phyloP scores from a whole-genome alignment of 441 rosid genomes.

The Euphorbia schlechtendalii region DNA sequence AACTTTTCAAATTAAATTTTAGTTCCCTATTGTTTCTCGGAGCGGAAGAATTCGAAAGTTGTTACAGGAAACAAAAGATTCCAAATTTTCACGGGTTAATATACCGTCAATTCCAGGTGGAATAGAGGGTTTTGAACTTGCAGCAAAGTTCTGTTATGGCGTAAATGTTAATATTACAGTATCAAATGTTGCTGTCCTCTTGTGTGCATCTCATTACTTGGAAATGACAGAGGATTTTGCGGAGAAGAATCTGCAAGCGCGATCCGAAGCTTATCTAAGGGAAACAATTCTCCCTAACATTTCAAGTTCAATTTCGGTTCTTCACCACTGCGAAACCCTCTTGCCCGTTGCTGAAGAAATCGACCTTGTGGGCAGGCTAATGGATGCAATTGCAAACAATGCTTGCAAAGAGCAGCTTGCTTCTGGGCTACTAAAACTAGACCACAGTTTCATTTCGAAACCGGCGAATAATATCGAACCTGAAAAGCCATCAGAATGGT shows the following conservation, averaged over 20 bases:
- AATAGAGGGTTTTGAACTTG: slow-evolving; percentile 77
- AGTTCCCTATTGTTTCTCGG: slow-evolving; percentile 88
- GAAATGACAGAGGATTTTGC: slow-evolving; percentile 85
- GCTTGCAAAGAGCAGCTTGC: slow-evolving; percentile 96
- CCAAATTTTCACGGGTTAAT: slow-evolving; percentile 49
- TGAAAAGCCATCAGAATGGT: slow-evolving; percentile 81
- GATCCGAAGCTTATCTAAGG: slow-evolving; percentile 57
- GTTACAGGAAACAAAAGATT: slow-evolving; percentile 58
- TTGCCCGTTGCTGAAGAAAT: slow-evolving; percentile 72
- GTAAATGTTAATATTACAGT: slow-evolving; percentile 56
- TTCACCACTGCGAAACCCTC: slow-evolving; percentile 69
- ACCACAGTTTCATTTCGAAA: slow-evolving; percentile 52
- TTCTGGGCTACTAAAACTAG: slow-evolving; percentile 80
- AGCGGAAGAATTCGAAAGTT: slow-evolving; percentile 77
- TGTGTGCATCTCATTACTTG: slow-evolving; percentile 67
- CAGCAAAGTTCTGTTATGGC: too few species aligned
- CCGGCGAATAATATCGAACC: slow-evolving; percentile 42
- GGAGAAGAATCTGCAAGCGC: slow-evolving; percentile 61
- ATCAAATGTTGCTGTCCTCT: slow-evolving; percentile 61
- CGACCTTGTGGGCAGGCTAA: slow-evolving; percentile 55
- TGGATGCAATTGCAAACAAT: slow-evolving; percentile 66
- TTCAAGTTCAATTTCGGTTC: slow-evolving; percentile 57
- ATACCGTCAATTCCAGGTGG: slow-evolving; percentile 70
- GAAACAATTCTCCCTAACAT: slow-evolving; percentile 61
- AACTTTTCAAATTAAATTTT: slow-evolving; percentile 21